Percentiles rank a stretch among this genome's conserved stretches.
These are phyloP conservation scores for Podospora comata DNA, from an alignment of 495 filamentous ascomycete species.

Conservation along the genomic window DNA sequence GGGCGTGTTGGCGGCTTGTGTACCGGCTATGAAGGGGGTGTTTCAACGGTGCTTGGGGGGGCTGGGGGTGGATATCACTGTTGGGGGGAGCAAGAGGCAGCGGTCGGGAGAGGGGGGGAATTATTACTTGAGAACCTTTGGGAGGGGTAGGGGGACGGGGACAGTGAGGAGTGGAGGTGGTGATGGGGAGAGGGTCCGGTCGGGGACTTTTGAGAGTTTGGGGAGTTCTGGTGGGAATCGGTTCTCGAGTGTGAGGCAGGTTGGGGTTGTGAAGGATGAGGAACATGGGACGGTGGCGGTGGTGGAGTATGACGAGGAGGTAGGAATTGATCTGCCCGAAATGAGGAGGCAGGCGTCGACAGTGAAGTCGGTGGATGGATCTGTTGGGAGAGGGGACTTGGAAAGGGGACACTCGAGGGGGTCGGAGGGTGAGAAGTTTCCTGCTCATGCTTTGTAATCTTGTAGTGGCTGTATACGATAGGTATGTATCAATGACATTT, in stretches of 20 bases:
- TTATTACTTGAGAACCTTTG: constrained; percentile 10
- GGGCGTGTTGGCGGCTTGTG: constrained; percentile 29
- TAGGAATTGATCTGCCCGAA: constrained; percentile 24
- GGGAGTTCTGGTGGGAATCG: not conserved
- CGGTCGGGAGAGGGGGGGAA: constrained; percentile 1
- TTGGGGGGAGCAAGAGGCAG: constrained; percentile 16
- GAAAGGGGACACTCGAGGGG: constrained; percentile 8
- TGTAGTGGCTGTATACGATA: not conserved
- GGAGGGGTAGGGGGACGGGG: not conserved
- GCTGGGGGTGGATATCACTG: constrained; percentile 19
- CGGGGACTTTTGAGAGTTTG: constrained; percentile 11
- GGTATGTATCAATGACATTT: not conserved
- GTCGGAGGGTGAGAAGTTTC: constrained; percentile 12
- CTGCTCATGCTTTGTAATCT: constrained; percentile 14
- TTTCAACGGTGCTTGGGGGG: constrained; percentile 19
- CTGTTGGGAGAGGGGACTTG: not conserved
- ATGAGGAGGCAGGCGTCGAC: constrained; percentile 20
- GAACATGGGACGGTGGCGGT: not conserved
- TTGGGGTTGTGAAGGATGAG: constrained; percentile 7
- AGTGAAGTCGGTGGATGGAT: constrained; percentile 13
- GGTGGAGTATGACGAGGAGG: constrained; percentile 24
- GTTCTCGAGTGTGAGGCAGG: constrained; percentile 9
- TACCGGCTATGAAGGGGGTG: constrained; percentile 28
- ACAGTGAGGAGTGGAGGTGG: constrained; percentile 7
- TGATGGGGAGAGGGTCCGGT: not conserved